These are phyloP conservation scores for Wickerhamiella infanticola DNA, from an alignment of 1,139 yeast genomes.

Conservation along the genomic window DNA sequence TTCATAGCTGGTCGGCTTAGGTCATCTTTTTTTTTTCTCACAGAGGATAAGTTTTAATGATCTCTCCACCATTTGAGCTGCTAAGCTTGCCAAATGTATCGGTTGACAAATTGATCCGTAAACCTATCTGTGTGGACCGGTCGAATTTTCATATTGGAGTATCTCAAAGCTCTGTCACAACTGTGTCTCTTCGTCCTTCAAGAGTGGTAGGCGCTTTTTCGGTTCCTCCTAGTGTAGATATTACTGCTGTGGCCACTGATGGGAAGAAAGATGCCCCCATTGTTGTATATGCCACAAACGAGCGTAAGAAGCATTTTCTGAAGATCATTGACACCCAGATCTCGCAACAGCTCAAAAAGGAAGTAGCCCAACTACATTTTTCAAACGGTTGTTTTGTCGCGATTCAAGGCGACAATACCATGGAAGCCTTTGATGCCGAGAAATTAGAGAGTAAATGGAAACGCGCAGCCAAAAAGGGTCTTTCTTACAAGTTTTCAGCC, in stretches of 20 bases:
- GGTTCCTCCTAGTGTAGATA: constrained; percentile 43
- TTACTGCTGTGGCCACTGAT: constrained; percentile 21
- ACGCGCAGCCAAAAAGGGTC: constrained; percentile 1
- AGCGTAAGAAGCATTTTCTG: constrained; percentile 18
- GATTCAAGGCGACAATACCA: not conserved
- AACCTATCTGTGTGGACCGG: constrained; percentile 12
- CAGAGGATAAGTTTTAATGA: constrained; percentile 8
- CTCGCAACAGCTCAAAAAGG: constrained; percentile 5
- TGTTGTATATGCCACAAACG: constrained; percentile 17
- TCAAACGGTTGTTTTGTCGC: constrained; percentile 3
- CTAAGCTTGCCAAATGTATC: constrained; percentile 21
- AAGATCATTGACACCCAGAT: constrained; percentile 6
- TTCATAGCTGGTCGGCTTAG: not conserved
- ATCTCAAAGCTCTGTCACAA: constrained; percentile 61
- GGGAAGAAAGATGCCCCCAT: not conserved
- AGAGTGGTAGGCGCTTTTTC: constrained; percentile 59
- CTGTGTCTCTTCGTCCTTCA: constrained; percentile 60
- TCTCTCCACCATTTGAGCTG: constrained; percentile 24
- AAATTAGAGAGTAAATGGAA: constrained; percentile 4
- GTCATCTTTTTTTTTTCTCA: constrained; percentile 1
- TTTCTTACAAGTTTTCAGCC: not conserved
- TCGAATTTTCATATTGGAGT: constrained; percentile 37
- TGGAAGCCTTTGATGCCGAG: constrained; percentile 3
- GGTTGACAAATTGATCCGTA: constrained; percentile 10
- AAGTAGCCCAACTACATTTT: constrained; percentile 6